Conservation (phyloP, 2,329 filamentous ascomycete genomes). For the Paraphoma sp. region DNA sequence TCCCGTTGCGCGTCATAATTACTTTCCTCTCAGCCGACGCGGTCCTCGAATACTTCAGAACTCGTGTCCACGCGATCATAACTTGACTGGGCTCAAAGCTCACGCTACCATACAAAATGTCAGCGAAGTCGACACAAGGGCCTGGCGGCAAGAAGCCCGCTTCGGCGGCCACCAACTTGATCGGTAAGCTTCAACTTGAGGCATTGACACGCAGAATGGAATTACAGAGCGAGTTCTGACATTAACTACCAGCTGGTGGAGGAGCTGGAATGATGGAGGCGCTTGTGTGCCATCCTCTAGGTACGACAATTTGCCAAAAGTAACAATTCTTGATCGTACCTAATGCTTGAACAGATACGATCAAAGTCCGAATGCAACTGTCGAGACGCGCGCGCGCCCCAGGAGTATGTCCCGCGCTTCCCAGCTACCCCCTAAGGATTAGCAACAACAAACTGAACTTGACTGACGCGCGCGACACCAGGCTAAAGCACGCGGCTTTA, state of each 20-base stretch:
- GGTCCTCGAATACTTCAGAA: background rate
- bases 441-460: background rate
- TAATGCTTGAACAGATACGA: conserved; percentile 72
- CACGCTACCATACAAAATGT: conserved; percentile 54
- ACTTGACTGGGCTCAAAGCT: conserved; percentile 12
- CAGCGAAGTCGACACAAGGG: conserved; percentile 64
- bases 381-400: conserved; percentile 83
- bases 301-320: conserved; percentile 55
- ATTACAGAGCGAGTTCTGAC: conserved; percentile 17
- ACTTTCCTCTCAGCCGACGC: background rate
- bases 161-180: conserved; percentile 87
- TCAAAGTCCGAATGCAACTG: conserved; percentile 99
- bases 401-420: conserved; percentile 62
- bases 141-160: conserved; percentile 75
- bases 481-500: conserved; percentile 82
- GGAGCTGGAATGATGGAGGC: conserved; percentile 99
- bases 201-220: background rate
- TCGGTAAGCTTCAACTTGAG: conserved; percentile 65
- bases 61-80: background rate
- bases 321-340: conserved; percentile 1
- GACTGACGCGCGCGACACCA: conserved; percentile 32
- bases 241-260: conserved; percentile 75
- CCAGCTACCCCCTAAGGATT: background rate
- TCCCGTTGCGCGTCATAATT: conserved; percentile 20
- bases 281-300: conserved; percentile 90